phyloP scores from a whole-genome alignment of 148 eudicot genomes.

The Cornus suecica region DNA sequence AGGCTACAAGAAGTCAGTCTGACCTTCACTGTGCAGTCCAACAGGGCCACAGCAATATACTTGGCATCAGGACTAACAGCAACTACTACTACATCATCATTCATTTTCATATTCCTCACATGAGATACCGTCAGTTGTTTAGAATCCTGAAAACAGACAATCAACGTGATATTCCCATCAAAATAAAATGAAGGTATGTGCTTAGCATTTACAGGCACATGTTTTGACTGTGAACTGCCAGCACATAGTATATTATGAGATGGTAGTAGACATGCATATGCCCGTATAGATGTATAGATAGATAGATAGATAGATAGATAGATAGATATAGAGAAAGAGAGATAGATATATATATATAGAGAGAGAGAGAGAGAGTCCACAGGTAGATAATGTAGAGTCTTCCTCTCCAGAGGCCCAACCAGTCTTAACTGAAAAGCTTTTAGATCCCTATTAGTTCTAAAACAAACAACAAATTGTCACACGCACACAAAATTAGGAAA shows the following conservation, averaged over 20 bases:
- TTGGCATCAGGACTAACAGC: conserved; percentile 87
- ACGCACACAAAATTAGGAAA: background rate
- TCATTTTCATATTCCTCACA: conserved; percentile 65
- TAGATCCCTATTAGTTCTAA: background rate
- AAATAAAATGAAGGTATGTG: background rate
- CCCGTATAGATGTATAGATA: no score
- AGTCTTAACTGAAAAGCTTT: no score
- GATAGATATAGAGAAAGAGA: background rate
- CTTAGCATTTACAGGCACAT: background rate
- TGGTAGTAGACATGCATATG: background rate
- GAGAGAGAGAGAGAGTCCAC: background rate
- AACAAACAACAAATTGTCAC: background rate
- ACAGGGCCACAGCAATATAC: conserved; percentile 77
- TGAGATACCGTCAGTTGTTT: conserved; percentile 60
- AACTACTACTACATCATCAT: conserved; percentile 76
- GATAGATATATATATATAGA: background rate
- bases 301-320: background rate
- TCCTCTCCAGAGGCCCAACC: no score
- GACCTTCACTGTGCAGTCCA: conserved; percentile 91
- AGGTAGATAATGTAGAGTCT: background rate
- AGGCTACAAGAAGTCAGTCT: conserved; percentile 12
- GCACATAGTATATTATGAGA: background rate
- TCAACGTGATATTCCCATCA: conserved; percentile 3
- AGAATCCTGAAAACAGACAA: conserved; percentile 45
- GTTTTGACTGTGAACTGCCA: background rate